Base-by-base conservation (phyloP, 1,284 basidiomycete species). In the Irpex sp. region DNA sequence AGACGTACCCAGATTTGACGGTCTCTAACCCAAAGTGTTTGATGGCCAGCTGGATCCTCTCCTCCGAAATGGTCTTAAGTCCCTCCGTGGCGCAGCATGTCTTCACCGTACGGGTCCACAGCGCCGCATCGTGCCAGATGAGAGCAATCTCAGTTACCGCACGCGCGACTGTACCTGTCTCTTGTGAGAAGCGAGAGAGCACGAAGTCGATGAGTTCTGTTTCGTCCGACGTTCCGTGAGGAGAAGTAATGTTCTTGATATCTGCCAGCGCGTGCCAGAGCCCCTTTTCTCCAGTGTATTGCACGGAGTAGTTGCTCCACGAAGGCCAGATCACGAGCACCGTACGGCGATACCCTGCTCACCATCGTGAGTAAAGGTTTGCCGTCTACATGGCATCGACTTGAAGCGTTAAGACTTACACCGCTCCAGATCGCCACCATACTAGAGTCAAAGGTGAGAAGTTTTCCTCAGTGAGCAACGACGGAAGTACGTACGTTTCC, bases 281-380 rank as follows among this genome's bases (percentile, higher is more conserved):
- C 3, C 58, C 64, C 9, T 60, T 43, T 0, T 50, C 31, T 1
- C 47, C 59, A 13, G 60, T 59, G 56, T 64, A 60, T 3, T 74
- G 67, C 17, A 76, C 63, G 13, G 74, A 60, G 50, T 68, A 65
- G 26, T 74, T 64, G 6, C 72, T 67, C n/a, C 70, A 66, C 46
- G 71, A 51, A n/a, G 73, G 76, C 67, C 76, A 74, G 31, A 82
- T 68, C 31, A 81, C 68, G 1, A 83, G 68, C 3, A 78, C 79
- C 0, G 78, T 78, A 3, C 78, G 73, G 31, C 71, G 75, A 66
- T 82, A 82, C 71, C 74, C 80, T 81, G 61, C 0, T 17, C 5
- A 33, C 36, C 36, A 26, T 36, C 4, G 15, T 63, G 3, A 37
- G 36, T 35, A 31, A 11, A 5, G 8, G 39, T 15, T 11, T 4